Evolutionary conservation across 805 yeast species (phyloP), one percentile per base, ranked within the genome.

Genomic region (Metschnikowia kofuensis): DNA sequence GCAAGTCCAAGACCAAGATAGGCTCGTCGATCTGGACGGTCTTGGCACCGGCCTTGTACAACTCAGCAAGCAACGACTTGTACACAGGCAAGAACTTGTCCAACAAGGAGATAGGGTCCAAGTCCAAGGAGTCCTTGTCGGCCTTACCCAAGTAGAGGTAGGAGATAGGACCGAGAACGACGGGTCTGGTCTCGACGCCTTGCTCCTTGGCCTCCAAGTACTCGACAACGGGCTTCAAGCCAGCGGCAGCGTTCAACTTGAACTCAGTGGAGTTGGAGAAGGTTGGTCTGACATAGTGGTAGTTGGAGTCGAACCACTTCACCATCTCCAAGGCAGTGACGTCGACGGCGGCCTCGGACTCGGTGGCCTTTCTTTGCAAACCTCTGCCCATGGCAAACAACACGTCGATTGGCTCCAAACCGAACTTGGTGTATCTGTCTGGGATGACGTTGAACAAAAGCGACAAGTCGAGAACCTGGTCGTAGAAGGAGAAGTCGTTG

Each of bases 311-410:
- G 65, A 94, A 94, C 99, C 99, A 94, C 82, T 94, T 94, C 64
- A 94, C 99, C 99, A 94, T 94, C 83, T 94, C 96, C 71, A 89
- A 82, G 65, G 99, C 99, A 56, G 98, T 92, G 54, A 94, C 99
- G 75, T 94, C 99, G 63, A 94, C 96, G 61, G 96, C 96, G 63
- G 85, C 81, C 54, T 83, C 71, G 59, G 90, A 68, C 63, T 86
- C 96, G 60, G 95, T 87, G 60, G 96, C 96, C 75, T 87, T 85
- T 79, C 94, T 89, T 81, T 94, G 99, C 73, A 94, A 82, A 85
- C 99, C 99, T 84, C 99, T 90, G 77, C 98, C 99, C 98, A 94
- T 94, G 68, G 99, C 99, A 72, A 94, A 94, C 67, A 88, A 77
- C 56, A 89, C 88, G 76, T 94, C 99, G 62, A 94, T 80, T 70